A percentile compares a stretch with the other conserved stretches of the same genome.
These are phyloP conservation scores for Botrytis tulipae DNA, from an alignment of 2,329 filamentous ascomycete species.

Conservation along the genomic window DNA sequence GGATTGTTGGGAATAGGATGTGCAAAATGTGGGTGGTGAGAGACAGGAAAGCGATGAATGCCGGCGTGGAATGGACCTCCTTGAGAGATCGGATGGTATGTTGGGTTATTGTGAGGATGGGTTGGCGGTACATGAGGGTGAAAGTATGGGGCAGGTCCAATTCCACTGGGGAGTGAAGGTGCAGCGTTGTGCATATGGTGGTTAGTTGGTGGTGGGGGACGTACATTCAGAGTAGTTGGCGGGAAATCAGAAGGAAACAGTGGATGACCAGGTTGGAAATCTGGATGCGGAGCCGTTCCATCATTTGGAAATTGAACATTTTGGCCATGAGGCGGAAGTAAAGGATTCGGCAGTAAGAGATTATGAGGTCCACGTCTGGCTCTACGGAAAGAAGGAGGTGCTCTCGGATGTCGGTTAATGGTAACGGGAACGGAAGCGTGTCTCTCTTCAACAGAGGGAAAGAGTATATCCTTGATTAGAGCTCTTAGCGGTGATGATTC, in stretches of 20 bases:
- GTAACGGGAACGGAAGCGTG: not conserved
- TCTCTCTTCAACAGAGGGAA: not conserved
- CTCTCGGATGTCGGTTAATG: not conserved
- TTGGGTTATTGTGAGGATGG: not conserved
- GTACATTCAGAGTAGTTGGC: not conserved
- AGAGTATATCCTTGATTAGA: not conserved
- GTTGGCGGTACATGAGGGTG: not conserved
- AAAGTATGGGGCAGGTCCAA: not conserved
- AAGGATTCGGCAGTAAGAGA: not conserved
- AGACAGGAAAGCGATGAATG: not conserved
- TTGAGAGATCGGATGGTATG: not conserved
- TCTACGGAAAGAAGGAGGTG: not conserved
- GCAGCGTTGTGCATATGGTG: not conserved
- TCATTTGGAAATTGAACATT: not conserved
- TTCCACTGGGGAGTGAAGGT: not conserved
- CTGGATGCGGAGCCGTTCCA: not conserved
- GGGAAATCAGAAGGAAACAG: not conserved
- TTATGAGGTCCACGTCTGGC: not conserved
- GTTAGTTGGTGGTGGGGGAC: not conserved
- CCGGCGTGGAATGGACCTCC: not conserved
- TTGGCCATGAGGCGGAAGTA: not conserved
- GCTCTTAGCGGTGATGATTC: not conserved
- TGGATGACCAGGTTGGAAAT: not conserved
- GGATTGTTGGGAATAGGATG: not conserved
- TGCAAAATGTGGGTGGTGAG: not conserved